A percentile compares a stretch with the other conserved stretches of the same genome.
Conservation (phyloP, 1,284 basidiomycete species). For the Cutaneotrichosporon dermatis region DNA sequence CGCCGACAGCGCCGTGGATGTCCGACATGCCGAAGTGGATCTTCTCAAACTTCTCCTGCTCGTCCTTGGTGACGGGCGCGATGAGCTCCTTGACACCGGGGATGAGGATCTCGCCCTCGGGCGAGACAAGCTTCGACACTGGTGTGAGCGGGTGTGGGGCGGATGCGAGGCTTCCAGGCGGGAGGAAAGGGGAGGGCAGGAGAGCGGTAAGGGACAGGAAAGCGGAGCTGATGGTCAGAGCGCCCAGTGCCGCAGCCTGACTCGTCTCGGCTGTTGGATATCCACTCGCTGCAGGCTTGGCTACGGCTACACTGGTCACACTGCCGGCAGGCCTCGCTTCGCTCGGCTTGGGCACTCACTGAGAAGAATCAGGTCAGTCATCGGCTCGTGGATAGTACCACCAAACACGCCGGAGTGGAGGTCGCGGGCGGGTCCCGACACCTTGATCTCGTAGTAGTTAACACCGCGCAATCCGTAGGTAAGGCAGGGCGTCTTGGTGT, state of each 20-base stretch:
- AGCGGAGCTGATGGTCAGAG: no score
- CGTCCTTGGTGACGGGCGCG: slow-evolving; percentile 66
- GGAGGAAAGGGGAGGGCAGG: background rate
- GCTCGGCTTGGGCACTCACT: slow-evolving; percentile 31
- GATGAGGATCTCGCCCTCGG: slow-evolving; percentile 77
- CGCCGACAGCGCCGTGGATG: slow-evolving; percentile 76
- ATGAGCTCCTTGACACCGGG: slow-evolving; percentile 91
- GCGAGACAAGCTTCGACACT: slow-evolving; percentile 73
- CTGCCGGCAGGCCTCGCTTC: no score
- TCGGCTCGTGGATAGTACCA: slow-evolving; percentile 74
- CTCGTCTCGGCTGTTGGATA: no score
- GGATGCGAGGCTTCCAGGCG: background rate
- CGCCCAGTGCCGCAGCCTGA: no score
- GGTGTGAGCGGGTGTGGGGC: slow-evolving; percentile 11
- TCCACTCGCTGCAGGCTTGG: no score
- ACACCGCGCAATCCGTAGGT: slow-evolving; percentile 68
- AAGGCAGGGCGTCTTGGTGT: slow-evolving; percentile 50
- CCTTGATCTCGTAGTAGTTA: slow-evolving; percentile 77
- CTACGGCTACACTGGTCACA: no score
- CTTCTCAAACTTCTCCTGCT: slow-evolving; percentile 65
- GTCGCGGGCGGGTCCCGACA: slow-evolving; percentile 82
- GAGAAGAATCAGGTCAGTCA: slow-evolving; percentile 61
- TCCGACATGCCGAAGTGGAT: slow-evolving; percentile 69
- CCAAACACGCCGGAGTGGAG: slow-evolving; percentile 91
- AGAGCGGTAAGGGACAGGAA: background rate